Percentiles rank a stretch among this genome's conserved stretches.
These are phyloP conservation scores for Raddia distichophylla DNA, from an alignment of 176 grass and related monocot genomes.

Conservation along the genomic window DNA sequence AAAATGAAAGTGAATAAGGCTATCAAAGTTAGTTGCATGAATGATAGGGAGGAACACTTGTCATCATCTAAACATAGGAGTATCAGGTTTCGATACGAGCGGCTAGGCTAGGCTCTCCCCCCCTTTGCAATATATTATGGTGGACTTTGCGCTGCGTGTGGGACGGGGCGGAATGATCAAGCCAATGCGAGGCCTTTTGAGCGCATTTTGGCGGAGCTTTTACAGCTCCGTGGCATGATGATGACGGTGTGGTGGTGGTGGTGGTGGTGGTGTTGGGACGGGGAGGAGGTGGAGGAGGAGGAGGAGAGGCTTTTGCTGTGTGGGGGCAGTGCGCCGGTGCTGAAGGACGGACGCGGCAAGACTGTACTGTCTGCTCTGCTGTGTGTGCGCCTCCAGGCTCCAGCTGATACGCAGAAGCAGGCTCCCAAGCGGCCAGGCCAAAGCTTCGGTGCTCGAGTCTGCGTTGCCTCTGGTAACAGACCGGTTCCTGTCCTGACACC, in stretches of 20 bases:
- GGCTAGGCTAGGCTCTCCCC: conserved; percentile 3
- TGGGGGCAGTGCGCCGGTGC: conserved; percentile 18
- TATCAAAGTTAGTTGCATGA: too few relatives aligned
- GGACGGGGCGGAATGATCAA: conserved; percentile 37
- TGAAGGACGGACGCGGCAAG: conserved; percentile 42
- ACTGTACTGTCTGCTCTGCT: conserved; percentile 18
- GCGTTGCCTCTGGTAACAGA: not conserved
- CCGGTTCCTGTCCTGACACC: not conserved
- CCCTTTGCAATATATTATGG: conserved; percentile 26
- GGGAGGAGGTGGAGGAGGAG: not conserved
- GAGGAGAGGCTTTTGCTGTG: conserved; percentile 20
- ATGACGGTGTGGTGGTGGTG: conserved; percentile 1
- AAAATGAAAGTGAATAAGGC: too few relatives aligned
- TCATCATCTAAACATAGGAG: too few relatives aligned
- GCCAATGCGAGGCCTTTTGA: conserved; percentile 39
- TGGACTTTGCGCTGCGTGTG: conserved; percentile 21
- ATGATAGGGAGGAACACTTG: too few relatives aligned
- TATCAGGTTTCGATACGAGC: conserved; percentile 31
- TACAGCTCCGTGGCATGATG: conserved; percentile 46
- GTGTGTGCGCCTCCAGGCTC: conserved; percentile 23
- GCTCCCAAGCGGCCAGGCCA: not conserved
- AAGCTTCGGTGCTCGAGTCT: not conserved
- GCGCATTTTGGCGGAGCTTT: conserved; percentile 48
- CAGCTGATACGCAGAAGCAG: conserved; percentile 34
- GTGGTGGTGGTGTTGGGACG: conserved; percentile 20